phyloP scores from a whole-genome alignment of 148 eudicot genomes.

The Rhododendron griersonianum region DNA sequence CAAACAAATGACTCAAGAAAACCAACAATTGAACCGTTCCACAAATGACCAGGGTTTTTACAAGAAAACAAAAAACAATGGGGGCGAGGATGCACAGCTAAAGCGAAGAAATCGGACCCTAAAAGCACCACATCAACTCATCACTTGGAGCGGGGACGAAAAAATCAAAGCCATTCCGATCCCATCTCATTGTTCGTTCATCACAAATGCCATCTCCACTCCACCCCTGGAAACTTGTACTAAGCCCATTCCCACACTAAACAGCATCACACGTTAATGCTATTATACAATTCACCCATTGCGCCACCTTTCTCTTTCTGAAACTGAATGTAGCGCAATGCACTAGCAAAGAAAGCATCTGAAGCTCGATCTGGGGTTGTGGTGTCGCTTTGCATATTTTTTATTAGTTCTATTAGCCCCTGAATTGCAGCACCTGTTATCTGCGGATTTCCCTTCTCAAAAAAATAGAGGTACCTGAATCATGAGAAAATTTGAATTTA shows the following conservation, averaged over 20 bases:
- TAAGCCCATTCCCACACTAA: neutral
- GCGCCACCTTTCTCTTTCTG: conserved; percentile 96
- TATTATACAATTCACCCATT: conserved; percentile 78
- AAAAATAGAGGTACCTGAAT: conserved; percentile 82
- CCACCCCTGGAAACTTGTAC: neutral
- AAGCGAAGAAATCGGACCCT: neutral
- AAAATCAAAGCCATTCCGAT: neutral
- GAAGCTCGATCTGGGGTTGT: conserved; percentile 46
- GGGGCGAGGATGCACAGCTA: neutral
- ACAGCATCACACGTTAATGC: conserved; percentile 52
- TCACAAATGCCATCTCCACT: neutral
- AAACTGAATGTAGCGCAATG: conserved; percentile 82
- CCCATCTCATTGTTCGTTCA: neutral
- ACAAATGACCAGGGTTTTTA: neutral
- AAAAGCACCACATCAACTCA: neutral
- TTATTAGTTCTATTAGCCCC: conserved; percentile 76
- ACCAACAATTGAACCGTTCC: neutral
- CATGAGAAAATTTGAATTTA: conserved; percentile 4
- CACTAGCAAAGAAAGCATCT: conserved; percentile 76
- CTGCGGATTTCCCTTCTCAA: conserved; percentile 86
- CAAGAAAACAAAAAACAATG: neutral
- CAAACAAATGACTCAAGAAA: neutral
- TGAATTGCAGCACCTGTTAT: conserved; percentile 70
- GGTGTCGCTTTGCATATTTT: conserved; percentile 74
- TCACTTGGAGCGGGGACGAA: neutral